phyloP scores from a whole-genome alignment of 1,139 yeast species.

The Yamadazyma dendronema region DNA sequence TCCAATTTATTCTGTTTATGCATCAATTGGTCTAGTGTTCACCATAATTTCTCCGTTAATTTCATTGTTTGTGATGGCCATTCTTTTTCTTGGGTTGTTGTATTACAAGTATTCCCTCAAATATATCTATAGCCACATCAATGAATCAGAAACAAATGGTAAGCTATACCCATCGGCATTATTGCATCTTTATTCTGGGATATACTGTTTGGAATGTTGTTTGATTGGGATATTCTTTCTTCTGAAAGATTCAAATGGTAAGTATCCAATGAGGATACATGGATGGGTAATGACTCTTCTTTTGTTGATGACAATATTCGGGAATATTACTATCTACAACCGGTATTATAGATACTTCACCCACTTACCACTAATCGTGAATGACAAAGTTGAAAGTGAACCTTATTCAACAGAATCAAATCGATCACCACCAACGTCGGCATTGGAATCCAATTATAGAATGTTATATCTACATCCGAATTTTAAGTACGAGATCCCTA shows the following conservation, averaged over 20 bases:
- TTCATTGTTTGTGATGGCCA: conserved; percentile 56
- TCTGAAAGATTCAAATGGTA: conserved; percentile 45
- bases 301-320: conserved; percentile 34
- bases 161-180: conserved; percentile 70
- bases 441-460: conserved; percentile 17
- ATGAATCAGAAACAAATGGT: conserved; percentile 67
- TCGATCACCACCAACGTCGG: not conserved
- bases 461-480: conserved; percentile 33
- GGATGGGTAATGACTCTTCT: conserved; percentile 48
- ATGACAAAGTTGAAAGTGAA: conserved; percentile 11
- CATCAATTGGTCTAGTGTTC: conserved; percentile 73
- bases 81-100: conserved; percentile 54
- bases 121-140: conserved; percentile 48
- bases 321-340: conserved; percentile 31
- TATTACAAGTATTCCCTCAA: conserved; percentile 71
- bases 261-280: conserved; percentile 32
- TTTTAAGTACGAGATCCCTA: conserved; percentile 33
- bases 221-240: conserved; percentile 71
- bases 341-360: conserved; percentile 28
- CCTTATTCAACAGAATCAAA: not conserved
- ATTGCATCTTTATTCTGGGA: conserved; percentile 72
- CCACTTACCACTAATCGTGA: conserved; percentile 27
- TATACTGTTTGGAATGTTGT: conserved; percentile 77
- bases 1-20: conserved; percentile 73
- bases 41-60: conserved; percentile 79